Evolutionary conservation across 2,329 filamentous ascomycete genomes (phyloP).

Genomic region (Colletotrichum sojae): DNA sequence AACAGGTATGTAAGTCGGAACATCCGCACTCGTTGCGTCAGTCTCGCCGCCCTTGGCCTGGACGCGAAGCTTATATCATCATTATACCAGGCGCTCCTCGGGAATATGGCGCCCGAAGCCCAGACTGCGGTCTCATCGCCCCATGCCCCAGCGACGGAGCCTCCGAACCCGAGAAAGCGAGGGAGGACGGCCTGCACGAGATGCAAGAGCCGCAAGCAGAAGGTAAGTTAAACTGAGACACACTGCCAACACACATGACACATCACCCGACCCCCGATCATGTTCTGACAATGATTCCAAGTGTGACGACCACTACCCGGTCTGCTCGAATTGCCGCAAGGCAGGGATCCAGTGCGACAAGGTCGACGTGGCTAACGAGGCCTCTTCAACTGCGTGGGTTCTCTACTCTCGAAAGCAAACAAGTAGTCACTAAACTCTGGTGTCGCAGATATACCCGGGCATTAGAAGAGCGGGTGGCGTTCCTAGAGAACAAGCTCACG

Average conservation of each 20-base stretch:
- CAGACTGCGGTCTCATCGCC: slow-evolving; percentile 19
- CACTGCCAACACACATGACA: slow-evolving; percentile 12
- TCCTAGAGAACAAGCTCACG: slow-evolving; percentile 53
- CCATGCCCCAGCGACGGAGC: neutral
- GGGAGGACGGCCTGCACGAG: slow-evolving; percentile 60
- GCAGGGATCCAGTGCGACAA: slow-evolving; percentile 59
- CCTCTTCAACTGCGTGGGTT: slow-evolving; percentile 32
- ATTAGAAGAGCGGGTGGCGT: slow-evolving; percentile 57
- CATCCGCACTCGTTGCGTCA: slow-evolving; percentile 12
- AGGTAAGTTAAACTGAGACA: slow-evolving; percentile 44
- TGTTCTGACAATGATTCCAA: slow-evolving; percentile 39
- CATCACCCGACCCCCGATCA: neutral
- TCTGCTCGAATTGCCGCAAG: slow-evolving; percentile 60
- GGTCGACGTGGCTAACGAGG: slow-evolving; percentile 52
- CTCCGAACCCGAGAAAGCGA: slow-evolving; percentile 58
- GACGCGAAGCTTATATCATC: too few relatives aligned
- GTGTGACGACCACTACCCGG: slow-evolving; percentile 61
- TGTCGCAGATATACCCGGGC: slow-evolving; percentile 55
- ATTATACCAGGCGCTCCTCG: too few relatives aligned
- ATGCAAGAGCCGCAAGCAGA: slow-evolving; percentile 61
- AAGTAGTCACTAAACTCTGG: neutral
- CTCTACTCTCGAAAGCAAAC: too few relatives aligned
- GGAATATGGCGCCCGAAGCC: slow-evolving; percentile 20
- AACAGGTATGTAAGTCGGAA: slow-evolving; percentile 28
- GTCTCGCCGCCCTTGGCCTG: neutral